phyloP scores from a whole-genome alignment of 495 filamentous ascomycete genomes.

The Trichocladium antarcticum region DNA sequence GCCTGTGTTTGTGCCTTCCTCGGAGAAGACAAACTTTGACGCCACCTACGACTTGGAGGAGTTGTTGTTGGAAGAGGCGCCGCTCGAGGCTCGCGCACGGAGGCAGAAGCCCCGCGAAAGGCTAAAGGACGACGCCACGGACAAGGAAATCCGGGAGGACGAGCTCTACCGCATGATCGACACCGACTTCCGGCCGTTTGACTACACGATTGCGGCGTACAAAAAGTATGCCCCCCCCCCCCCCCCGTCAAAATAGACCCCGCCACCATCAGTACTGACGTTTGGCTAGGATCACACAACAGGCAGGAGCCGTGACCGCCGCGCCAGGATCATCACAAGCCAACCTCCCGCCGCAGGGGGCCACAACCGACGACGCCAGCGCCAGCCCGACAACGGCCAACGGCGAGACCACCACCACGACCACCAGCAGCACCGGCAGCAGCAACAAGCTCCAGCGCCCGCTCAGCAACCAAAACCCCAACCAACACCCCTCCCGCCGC shows the following conservation, averaged over 20 bases:
- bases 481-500: neutral
- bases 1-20: conserved; percentile 82
- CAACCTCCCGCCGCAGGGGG: conserved; percentile 25
- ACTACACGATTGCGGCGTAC: conserved; percentile 72
- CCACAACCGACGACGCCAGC: conserved; percentile 35
- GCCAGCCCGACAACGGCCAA: conserved; percentile 20
- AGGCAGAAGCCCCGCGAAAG: conserved; percentile 87
- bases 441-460: conserved; percentile 15
- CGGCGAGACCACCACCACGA: conserved; percentile 16
- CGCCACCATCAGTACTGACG: neutral
- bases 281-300: conserved; percentile 15
- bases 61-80: conserved; percentile 85
- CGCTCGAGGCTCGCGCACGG: conserved; percentile 81
- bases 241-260: too few relatives aligned
- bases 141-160: conserved; percentile 88
- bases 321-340: conserved; percentile 5
- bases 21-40: conserved; percentile 98
- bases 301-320: neutral
- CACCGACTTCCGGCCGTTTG: conserved; percentile 87
- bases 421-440: conserved; percentile 9
- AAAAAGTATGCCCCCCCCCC: conserved; percentile 40
- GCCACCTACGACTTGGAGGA: conserved; percentile 97
- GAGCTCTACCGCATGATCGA: conserved; percentile 92
- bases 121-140: conserved; percentile 86
- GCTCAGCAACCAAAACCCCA: neutral